Evolutionary conservation across 2,329 filamentous ascomycete species (phyloP).

Genomic region (Westerdykella ornata): DNA sequence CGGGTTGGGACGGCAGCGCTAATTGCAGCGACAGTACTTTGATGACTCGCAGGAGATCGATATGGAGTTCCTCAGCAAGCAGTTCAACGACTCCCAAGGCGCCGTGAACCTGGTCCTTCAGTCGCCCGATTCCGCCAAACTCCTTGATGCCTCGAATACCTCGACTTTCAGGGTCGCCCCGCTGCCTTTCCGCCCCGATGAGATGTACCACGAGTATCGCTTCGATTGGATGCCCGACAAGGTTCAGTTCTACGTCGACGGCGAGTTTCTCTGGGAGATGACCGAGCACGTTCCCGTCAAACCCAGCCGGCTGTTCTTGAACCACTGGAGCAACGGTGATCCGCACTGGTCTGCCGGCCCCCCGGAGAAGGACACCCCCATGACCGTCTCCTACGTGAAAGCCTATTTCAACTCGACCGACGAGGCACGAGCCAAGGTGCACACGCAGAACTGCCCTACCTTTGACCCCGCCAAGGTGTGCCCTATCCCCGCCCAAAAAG

Average conservation of each 20-base stretch:
- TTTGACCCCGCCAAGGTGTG: conserved; percentile 27
- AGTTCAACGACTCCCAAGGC: conserved; percentile 54
- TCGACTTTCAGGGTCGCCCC: conserved; percentile 52
- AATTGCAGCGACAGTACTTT: conserved; percentile 64
- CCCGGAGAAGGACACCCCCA: conserved; percentile 54
- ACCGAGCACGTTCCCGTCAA: conserved; percentile 51
- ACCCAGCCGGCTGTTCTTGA: conserved; percentile 61
- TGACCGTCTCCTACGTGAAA: conserved; percentile 64
- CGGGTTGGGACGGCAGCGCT: too few species aligned
- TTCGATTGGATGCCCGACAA: conserved; percentile 62
- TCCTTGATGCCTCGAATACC: conserved; percentile 58
- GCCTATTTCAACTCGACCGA: conserved; percentile 71
- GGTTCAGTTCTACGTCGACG: conserved; percentile 66
- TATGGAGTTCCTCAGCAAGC: conserved; percentile 66
- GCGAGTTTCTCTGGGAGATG: conserved; percentile 51
- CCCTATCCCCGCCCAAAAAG: conserved; percentile 29
- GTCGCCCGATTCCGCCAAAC: conserved; percentile 53
- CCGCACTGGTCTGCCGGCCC: conserved; percentile 64
- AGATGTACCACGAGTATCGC: conserved; percentile 67
- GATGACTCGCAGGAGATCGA: conserved; percentile 77
- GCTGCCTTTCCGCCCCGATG: conserved; percentile 60
- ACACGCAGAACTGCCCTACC: conserved; percentile 27
- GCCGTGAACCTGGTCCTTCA: conserved; percentile 71
- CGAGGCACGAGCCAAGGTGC: conserved; percentile 20
- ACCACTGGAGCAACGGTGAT: conserved; percentile 75